Percentiles rank a stretch among this genome's conserved stretches.
phyloP scores from a whole-genome alignment of 768 basidiomycete species.

The Auricularia sp. region DNA sequence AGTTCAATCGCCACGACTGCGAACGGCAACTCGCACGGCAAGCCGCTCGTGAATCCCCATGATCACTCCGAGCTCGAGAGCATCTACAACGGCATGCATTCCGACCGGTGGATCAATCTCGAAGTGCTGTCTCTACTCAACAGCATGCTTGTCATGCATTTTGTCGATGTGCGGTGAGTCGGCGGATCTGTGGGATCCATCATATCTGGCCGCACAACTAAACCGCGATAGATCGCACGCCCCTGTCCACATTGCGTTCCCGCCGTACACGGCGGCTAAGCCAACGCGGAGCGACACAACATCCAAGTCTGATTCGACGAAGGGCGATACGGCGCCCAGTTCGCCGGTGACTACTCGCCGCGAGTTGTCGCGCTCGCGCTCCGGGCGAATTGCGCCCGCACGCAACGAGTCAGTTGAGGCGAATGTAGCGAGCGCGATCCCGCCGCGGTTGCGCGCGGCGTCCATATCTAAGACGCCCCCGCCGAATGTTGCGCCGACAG shows the following conservation, averaged over 20 bases:
- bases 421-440: background rate
- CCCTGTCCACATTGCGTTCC: conserved; percentile 51
- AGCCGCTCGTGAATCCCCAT: conserved; percentile 41
- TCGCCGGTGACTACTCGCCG: conserved; percentile 15
- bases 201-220: background rate
- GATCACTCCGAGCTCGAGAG: conserved; percentile 55
- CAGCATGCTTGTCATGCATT: conserved; percentile 47
- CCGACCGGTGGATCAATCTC: conserved; percentile 56
- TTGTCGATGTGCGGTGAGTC: conserved; percentile 37
- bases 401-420: background rate
- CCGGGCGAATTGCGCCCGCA: conserved; percentile 7
- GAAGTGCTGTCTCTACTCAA: conserved; percentile 51
- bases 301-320: background rate
- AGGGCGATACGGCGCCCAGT: background rate
- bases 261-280: conserved; percentile 26
- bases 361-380: conserved; percentile 21
- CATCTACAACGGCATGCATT: conserved; percentile 61
- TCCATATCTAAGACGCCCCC: background rate
- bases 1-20: background rate
- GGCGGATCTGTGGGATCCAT: background rate
- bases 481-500: background rate
- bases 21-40: conserved; percentile 2
- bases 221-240: conserved; percentile 31
- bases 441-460: background rate
- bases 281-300: background rate